Base-by-base conservation (phyloP, 2,329 filamentous ascomycete species). In the Penicillium sp. region DNA sequence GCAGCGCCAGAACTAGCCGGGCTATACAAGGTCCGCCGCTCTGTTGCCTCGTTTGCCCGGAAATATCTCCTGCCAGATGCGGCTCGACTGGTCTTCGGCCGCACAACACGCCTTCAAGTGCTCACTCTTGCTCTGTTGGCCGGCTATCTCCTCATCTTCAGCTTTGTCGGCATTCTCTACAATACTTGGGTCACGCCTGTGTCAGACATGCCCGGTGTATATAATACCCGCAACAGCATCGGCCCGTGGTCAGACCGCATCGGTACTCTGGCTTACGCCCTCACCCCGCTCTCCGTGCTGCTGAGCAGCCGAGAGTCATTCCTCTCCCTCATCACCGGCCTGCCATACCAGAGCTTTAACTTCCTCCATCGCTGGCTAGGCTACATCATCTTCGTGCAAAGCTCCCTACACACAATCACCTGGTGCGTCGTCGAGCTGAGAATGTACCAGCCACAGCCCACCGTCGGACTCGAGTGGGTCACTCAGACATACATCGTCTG, bases 301-400 rank as follows among this genome's bases (percentile, higher is more conserved):
- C 79, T 92, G 13, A 80, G 83, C n/a, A 86, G 79, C 55, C 81
- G 89, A 39, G 89, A 92, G 68, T 89, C 85, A 0, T 76, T 91
- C 2, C 79, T 92, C 4, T 88, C 85, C 0, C 69, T 89, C 14
- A 71, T 90, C 47, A 92, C 88, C 0, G 89, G 89, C 1, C 78
- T 92, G 0, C 88, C 89, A 0, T 90, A 90, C 66, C 88, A 91
- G 63, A 84, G 82, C 65, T 90, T 92, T 79, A 87, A 89, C 72
- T 92, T 92, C 67, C 75, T 92, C 20, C 89, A 91, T 70, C 85
- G 88, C 32, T 92, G 89, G 89, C 76, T 87, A 0, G 89, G 89
- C 7, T 87, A 88, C 59, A 79, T 92, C 65, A 90, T 92, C 60
- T 82, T 89, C 52, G 69, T 84, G 0, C 89, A 92, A 68, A 82